phyloP scores from a whole-genome alignment of 331 rosid species.

The Quercus lobata region DNA sequence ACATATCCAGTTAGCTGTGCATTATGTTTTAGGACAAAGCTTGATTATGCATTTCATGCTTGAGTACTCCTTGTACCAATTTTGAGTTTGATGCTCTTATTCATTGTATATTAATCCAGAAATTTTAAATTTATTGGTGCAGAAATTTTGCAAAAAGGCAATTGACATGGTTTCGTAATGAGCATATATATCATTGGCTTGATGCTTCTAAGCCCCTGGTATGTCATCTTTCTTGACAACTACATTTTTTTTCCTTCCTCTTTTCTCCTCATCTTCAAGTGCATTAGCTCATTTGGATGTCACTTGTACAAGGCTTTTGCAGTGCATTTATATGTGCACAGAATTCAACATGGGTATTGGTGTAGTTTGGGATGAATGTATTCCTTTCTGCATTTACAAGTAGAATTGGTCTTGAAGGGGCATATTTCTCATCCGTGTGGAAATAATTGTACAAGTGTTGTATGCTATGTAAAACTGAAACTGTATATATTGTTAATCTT shows the following conservation, averaged over 20 bases:
- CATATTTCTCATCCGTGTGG: neutral
- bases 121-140: conserved; percentile 23
- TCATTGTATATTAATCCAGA: neutral
- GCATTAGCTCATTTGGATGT: neutral
- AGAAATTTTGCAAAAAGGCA: conserved; percentile 95
- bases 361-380: neutral
- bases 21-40: neutral
- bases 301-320: no score
- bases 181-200: conserved; percentile 85
- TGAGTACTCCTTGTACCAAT: neutral
- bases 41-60: neutral
- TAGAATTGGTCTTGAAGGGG: neutral
- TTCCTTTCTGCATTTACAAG: neutral
- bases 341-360: neutral
- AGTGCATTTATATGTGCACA: neutral
- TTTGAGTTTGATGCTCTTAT: neutral
- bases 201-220: conserved; percentile 92
- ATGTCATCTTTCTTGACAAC: conserved; percentile 2
- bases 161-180: conserved; percentile 91
- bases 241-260: neutral
- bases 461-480: no score
- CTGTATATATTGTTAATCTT: no score
- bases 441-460: no score
- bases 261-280: neutral
- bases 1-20: neutral